Conservation (phyloP, 176 grass and related monocot genomes). For the Oryza glumipatula region DNA sequence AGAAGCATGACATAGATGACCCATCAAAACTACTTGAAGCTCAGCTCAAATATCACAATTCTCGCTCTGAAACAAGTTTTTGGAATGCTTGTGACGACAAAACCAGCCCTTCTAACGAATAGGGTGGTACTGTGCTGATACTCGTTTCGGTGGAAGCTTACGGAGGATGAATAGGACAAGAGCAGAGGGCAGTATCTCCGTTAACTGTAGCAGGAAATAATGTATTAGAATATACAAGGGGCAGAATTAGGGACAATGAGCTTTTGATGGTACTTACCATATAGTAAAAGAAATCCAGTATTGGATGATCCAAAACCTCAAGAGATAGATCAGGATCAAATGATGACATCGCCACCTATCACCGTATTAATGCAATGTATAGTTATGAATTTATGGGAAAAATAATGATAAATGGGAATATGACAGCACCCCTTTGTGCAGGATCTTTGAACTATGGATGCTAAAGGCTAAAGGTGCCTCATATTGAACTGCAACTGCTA, state of each 20-base stretch:
- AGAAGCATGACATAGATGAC: not conserved
- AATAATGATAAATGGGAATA: not conserved
- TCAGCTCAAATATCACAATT: conserved; percentile 22
- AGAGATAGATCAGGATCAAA: conserved; percentile 76
- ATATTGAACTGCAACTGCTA: no score
- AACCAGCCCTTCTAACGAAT: conserved; percentile 45
- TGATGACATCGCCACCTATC: conserved; percentile 70
- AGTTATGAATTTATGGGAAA: conserved; percentile 5
- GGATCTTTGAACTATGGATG: not conserved
- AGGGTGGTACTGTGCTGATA: conserved; percentile 64
- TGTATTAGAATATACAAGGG: conserved; percentile 35
- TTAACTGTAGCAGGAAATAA: conserved; percentile 53
- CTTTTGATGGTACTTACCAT: conserved; percentile 60
- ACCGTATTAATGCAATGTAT: conserved; percentile 15
- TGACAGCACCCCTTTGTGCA: not conserved
- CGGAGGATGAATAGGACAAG: conserved; percentile 90
- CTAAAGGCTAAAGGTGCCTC: not conserved
- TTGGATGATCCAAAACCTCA: conserved; percentile 84
- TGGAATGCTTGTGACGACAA: conserved; percentile 19
- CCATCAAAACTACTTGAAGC: conserved; percentile 15
- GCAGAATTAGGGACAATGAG: conserved; percentile 3
- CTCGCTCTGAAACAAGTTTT: not conserved
- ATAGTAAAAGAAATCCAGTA: conserved; percentile 87
- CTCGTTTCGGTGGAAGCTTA: conserved; percentile 82
- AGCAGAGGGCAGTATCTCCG: conserved; percentile 84